Percentiles rank a stretch among this genome's conserved stretches.
Evolutionary conservation across 139 green algal species (phyloP).

Genomic region (Tetraselmis chui): DNA sequence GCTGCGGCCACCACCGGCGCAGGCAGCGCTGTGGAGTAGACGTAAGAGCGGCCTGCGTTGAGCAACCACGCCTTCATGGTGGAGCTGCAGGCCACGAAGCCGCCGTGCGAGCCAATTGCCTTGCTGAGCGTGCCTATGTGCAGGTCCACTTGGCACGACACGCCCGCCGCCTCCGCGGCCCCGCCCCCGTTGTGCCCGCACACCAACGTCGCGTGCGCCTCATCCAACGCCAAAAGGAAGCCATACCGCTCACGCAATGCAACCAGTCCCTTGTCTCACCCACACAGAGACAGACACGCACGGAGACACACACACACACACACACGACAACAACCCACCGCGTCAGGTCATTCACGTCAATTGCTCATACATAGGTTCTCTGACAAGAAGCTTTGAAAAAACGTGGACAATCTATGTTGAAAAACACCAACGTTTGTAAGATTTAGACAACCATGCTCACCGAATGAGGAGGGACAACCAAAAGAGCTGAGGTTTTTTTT

Average conservation of each 20-base stretch:
- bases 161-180: conserved; percentile 43
- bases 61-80: conserved; percentile 58
- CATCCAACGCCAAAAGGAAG: conserved; percentile 86
- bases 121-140: conserved; percentile 93
- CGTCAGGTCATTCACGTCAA: too few relatives aligned
- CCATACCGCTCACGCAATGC: conserved; percentile 50
- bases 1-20: conserved; percentile 72
- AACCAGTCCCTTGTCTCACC: conserved; percentile 42
- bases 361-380: too few relatives aligned
- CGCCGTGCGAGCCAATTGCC: conserved; percentile 73
- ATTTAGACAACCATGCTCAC: too few relatives aligned
- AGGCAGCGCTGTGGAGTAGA: conserved; percentile 82
- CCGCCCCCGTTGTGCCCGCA: conserved; percentile 65
- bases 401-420: too few relatives aligned
- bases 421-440: too few relatives aligned
- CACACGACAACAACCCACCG: too few relatives aligned
- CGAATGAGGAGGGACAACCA: too few relatives aligned
- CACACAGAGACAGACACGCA: conserved; percentile 4
- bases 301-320: too few relatives aligned
- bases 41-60: conserved; percentile 53
- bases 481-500: too few relatives aligned
- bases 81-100: conserved; percentile 71
- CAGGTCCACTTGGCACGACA: conserved; percentile 67
- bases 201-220: conserved; percentile 94
- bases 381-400: too few relatives aligned